Percentiles rank a stretch among this genome's conserved stretches.
phyloP scores from a whole-genome alignment of 768 basidiomycete species.

The Tulasnella sp. region DNA sequence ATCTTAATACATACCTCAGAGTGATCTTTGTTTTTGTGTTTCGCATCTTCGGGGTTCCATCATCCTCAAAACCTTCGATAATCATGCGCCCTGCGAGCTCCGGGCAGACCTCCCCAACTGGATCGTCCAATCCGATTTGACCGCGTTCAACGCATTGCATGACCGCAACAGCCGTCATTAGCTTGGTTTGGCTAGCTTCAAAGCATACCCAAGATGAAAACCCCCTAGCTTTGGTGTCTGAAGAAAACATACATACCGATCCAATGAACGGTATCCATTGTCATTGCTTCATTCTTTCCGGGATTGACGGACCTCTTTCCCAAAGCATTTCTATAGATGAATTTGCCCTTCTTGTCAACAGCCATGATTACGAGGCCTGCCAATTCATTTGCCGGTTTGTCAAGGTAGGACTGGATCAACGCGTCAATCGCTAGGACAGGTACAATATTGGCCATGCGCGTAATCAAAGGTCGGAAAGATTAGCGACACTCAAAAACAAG shows the following conservation, averaged over 20 bases:
- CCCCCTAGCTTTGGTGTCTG: background rate
- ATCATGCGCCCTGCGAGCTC: background rate
- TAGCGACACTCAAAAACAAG: no score
- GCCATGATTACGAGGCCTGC: background rate
- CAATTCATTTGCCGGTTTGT: background rate
- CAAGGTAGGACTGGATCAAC: background rate
- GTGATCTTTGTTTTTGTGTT: background rate
- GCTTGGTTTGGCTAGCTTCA: background rate
- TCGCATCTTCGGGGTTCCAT: background rate
- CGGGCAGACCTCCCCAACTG: background rate
- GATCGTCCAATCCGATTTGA: background rate
- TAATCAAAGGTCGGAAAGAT: no score
- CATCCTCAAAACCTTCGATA: background rate
- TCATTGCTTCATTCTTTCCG: background rate
- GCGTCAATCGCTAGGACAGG: background rate
- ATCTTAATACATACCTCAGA: background rate
- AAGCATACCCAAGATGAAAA: background rate
- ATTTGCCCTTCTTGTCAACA: background rate
- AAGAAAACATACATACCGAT: background rate
- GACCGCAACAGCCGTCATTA: background rate
- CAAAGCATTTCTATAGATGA: background rate
- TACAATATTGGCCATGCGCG: no score
- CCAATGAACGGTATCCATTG: background rate
- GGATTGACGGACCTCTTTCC: background rate
- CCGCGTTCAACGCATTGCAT: slow-evolving; percentile 4